Percentiles rank a stretch among this genome's conserved stretches.
phyloP scores from a whole-genome alignment of 441 rosid species.

The Pelargonium myrrhifolium region DNA sequence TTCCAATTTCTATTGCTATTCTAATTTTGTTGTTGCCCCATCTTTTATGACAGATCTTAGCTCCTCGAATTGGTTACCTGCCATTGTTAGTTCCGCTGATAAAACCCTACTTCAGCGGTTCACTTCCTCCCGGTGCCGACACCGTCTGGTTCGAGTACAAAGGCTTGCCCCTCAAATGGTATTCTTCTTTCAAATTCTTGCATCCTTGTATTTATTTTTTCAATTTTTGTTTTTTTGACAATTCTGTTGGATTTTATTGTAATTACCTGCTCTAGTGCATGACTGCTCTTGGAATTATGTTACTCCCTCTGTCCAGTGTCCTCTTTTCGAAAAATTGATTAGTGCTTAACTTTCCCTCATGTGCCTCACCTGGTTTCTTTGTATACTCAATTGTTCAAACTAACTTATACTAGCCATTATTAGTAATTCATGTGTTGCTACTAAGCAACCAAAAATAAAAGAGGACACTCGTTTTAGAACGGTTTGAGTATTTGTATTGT shows the following conservation, averaged over 20 bases:
- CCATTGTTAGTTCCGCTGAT: slow-evolving; percentile 55
- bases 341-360: too few relatives aligned
- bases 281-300: neutral
- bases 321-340: too few relatives aligned
- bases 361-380: too few relatives aligned
- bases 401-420: too few relatives aligned
- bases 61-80: slow-evolving; percentile 75
- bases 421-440: too few relatives aligned
- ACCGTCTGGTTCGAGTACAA: slow-evolving; percentile 85
- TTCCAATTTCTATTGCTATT: neutral
- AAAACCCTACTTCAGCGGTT: slow-evolving; percentile 66
- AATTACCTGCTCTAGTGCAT: neutral
- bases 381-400: too few relatives aligned
- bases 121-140: slow-evolving; percentile 86
- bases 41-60: slow-evolving; percentile 41
- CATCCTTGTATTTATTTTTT: neutral
- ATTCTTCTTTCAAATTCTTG: slow-evolving; percentile 4
- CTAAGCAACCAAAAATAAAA: too few relatives aligned
- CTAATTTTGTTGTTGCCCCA: neutral
- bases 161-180: slow-evolving; percentile 92
- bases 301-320: neutral
- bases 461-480: too few relatives aligned
- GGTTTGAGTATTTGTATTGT: neutral
- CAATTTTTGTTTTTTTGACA: neutral
- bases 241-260: neutral